phyloP scores from a whole-genome alignment of 129 eudicot species.

The Pseudognaphalium luteoalbum region DNA sequence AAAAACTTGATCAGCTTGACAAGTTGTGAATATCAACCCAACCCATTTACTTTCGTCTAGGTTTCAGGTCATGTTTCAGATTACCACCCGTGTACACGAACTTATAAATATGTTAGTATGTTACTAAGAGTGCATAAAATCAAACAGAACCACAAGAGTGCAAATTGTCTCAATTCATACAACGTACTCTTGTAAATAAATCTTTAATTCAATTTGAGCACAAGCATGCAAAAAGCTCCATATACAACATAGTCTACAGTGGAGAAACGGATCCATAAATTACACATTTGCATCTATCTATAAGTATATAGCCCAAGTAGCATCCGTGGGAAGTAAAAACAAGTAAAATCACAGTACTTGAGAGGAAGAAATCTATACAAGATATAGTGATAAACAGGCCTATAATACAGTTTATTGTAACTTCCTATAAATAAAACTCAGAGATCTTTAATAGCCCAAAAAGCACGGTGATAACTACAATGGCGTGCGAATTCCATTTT shows the following conservation, averaged over 20 bases:
- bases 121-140: neutral
- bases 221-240: neutral
- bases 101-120: neutral
- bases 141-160: neutral
- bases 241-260: conserved; percentile 22
- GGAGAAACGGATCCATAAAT: neutral
- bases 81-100: neutral
- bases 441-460: conserved; percentile 11
- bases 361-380: conserved; percentile 37
- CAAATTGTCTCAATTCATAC: neutral
- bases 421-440: conserved; percentile 21
- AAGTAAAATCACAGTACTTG: conserved; percentile 12
- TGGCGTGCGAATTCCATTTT: conserved; percentile 19
- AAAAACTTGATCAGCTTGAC: neutral
- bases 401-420: conserved; percentile 31
- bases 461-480: conserved; percentile 30
- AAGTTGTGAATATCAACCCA: neutral
- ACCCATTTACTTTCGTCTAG: neutral
- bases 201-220: neutral
- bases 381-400: conserved; percentile 14
- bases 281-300: conserved; percentile 28
- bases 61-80: neutral
- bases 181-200: conserved; percentile 5
- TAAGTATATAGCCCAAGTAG: conserved; percentile 13
- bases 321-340: conserved; percentile 34